A percentile compares a stretch with the other conserved stretches of the same genome.
Evolutionary conservation across 768 basidiomycete species (phyloP).

Genomic region (Rhodotorula taiwanensis): DNA sequence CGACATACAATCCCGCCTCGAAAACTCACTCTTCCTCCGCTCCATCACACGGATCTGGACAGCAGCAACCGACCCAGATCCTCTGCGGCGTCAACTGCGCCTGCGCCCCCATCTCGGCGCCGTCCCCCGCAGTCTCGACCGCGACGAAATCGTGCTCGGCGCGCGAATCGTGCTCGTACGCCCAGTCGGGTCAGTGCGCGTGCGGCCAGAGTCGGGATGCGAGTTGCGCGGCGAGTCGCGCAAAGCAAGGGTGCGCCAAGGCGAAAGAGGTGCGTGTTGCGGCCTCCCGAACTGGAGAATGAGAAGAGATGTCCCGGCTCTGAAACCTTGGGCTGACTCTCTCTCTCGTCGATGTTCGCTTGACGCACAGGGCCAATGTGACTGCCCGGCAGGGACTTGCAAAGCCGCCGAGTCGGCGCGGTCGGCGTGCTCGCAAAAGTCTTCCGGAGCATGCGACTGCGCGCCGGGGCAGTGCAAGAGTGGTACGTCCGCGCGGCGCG

Average conservation of each 20-base stretch:
- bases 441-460: constrained; percentile 2
- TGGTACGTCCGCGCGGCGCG: constrained; percentile 13
- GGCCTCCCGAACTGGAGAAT: too few species aligned
- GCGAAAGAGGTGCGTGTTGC: background rate
- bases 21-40: background rate
- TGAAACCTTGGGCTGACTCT: background rate
- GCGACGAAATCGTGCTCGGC: background rate
- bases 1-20: too few species aligned
- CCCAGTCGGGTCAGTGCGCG: constrained; percentile 6
- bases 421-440: background rate
- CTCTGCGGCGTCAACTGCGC: constrained; percentile 26
- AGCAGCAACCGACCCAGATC: background rate
- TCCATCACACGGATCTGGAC: background rate
- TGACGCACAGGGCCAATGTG: constrained; percentile 9
- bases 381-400: constrained; percentile 11
- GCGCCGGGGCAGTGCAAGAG: constrained; percentile 11
- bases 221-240: constrained; percentile 5
- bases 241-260: constrained; percentile 15
- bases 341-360: background rate
- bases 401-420: constrained; percentile 9
- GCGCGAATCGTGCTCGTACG: constrained; percentile 10
- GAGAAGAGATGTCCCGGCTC: background rate
- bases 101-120: background rate
- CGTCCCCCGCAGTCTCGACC: background rate
- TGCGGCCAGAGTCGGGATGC: constrained; percentile 7